Conservation (phyloP, 2,329 filamentous ascomycete species). For the Diaporthe batatas region DNA sequence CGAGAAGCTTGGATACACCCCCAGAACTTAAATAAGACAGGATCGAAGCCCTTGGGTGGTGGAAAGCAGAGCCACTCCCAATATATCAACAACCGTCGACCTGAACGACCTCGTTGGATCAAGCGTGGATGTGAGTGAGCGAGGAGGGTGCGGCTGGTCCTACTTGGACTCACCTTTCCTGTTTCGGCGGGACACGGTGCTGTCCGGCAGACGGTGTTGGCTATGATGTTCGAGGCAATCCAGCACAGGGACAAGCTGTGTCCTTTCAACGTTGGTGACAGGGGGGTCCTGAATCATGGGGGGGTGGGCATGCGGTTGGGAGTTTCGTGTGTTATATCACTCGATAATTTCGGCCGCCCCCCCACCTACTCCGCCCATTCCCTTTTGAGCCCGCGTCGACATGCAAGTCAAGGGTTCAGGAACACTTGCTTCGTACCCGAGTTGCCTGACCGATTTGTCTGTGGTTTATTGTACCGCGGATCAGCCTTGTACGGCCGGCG, state of each 20-base stretch:
- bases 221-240: constrained; percentile 8
- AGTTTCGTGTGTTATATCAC: constrained; percentile 17
- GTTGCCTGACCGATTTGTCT: neutral
- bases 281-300: constrained; percentile 22
- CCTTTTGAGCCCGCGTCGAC: constrained; percentile 5
- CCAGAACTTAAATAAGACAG: constrained; percentile 16
- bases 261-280: constrained; percentile 29
- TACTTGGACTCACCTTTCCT: constrained; percentile 27
- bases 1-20: neutral
- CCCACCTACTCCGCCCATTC: neutral
- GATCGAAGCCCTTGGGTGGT: neutral
- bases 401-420: neutral
- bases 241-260: constrained; percentile 24
- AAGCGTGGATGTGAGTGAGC: neutral
- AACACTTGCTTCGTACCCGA: neutral
- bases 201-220: constrained; percentile 13
- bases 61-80: constrained; percentile 24
- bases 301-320: constrained; percentile 34
- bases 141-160: constrained; percentile 23
- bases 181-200: constrained; percentile 22
- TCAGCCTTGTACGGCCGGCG: neutral
- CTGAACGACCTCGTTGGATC: constrained; percentile 8
- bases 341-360: constrained; percentile 22
- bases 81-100: constrained; percentile 21
- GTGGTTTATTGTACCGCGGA: neutral